These are phyloP conservation scores for Lojkania enalia DNA, from an alignment of 2,329 filamentous ascomycete genomes.

Conservation along the genomic window DNA sequence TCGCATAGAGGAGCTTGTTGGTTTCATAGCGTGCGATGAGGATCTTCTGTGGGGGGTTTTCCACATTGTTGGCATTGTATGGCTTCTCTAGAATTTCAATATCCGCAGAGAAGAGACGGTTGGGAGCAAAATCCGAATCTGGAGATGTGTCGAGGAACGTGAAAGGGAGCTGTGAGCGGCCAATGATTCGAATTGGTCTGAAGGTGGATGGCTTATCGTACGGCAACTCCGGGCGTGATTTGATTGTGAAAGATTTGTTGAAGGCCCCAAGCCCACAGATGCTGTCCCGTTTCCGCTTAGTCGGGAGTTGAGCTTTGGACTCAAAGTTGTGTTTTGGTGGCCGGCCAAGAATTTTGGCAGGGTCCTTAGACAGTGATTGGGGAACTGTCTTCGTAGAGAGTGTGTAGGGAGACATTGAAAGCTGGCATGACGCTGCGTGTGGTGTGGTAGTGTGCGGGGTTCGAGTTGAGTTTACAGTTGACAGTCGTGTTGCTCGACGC, in stretches of 20 bases:
- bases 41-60: constrained; percentile 21
- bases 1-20: constrained; percentile 77
- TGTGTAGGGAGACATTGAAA: constrained; percentile 30
- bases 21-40: constrained; percentile 40
- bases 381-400: constrained; percentile 39
- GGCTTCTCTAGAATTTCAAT: constrained; percentile 38
- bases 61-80: constrained; percentile 11
- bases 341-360: constrained; percentile 26
- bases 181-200: constrained; percentile 40
- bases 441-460: constrained; percentile 3
- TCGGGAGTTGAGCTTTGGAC: constrained; percentile 28
- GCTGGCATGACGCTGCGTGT: constrained; percentile 27
- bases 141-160: constrained; percentile 41
- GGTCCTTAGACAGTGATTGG: constrained; percentile 21
- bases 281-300: constrained; percentile 37
- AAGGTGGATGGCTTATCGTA: constrained; percentile 36
- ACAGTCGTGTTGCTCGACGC: neutral
- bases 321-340: constrained; percentile 29
- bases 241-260: constrained; percentile 36
- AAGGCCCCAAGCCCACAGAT: constrained; percentile 32
- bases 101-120: constrained; percentile 40
- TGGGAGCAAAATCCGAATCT: constrained; percentile 25
- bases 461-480: neutral
- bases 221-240: constrained; percentile 34
- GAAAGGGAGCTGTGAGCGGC: constrained; percentile 42